A percentile compares a stretch with the other conserved stretches of the same genome.
Evolutionary conservation across 768 basidiomycete genomes (phyloP).

Genomic region (Hericium coralloides): DNA sequence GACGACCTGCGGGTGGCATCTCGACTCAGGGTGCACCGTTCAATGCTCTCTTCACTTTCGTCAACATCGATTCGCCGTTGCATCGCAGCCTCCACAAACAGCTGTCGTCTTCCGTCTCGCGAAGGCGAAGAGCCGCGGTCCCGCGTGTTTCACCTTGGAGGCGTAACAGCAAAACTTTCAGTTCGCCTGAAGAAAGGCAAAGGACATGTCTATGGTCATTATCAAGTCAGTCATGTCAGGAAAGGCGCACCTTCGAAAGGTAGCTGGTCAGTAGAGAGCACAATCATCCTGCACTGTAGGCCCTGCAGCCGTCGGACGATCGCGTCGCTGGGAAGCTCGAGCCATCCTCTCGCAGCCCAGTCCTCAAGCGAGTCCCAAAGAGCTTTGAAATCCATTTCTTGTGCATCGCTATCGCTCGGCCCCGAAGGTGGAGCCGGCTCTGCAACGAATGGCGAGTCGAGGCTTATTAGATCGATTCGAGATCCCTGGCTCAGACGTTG

Average conservation of each 20-base stretch:
- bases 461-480: conserved; percentile 53
- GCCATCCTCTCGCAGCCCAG: conserved; percentile 54
- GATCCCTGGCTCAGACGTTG: conserved; percentile 20
- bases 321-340: conserved; percentile 42
- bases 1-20: no score
- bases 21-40: background rate
- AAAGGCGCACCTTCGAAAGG: conserved; percentile 50
- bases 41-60: conserved; percentile 36
- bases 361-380: conserved; percentile 48
- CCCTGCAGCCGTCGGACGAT: conserved; percentile 47
- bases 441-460: conserved; percentile 62
- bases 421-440: conserved; percentile 25
- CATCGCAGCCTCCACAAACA: conserved; percentile 67
- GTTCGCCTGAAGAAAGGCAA: conserved; percentile 39
- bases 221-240: background rate
- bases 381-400: conserved; percentile 38
- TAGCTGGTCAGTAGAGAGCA: conserved; percentile 42
- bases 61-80: conserved; percentile 33
- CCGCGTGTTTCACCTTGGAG: conserved; percentile 10
- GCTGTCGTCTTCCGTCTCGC: conserved; percentile 50
- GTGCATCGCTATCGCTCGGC: conserved; percentile 4
- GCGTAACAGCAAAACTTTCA: conserved; percentile 46
- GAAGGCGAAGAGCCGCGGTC: conserved; percentile 42
- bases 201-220: background rate
- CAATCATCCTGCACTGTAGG: conserved; percentile 34